Percentiles rank a stretch among this genome's conserved stretches.
Evolutionary conservation across 371 early-diverging fungal species (phyloP).

Genomic region (Rhizopus delemar): DNA sequence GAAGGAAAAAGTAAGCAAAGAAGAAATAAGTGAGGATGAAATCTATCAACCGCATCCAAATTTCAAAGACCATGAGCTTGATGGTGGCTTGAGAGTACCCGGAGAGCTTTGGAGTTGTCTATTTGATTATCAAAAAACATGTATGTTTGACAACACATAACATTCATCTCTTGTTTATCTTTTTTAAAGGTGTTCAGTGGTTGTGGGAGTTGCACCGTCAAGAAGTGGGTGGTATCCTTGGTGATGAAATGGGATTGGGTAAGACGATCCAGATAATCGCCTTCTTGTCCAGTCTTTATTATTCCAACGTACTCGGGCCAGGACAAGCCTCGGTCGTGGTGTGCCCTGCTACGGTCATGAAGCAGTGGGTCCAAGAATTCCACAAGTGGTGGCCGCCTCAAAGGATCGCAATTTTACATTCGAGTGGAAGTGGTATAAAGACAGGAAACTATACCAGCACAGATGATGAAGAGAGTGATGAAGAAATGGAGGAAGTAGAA

Average conservation of each 20-base stretch:
- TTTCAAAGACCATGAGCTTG: slow-evolving; percentile 61
- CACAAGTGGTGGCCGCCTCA: slow-evolving; percentile 96
- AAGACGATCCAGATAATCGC: slow-evolving; percentile 95
- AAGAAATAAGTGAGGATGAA: slow-evolving; percentile 39
- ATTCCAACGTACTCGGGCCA: slow-evolving; percentile 53
- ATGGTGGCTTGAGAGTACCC: slow-evolving; percentile 70
- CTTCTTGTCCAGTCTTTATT: slow-evolving; percentile 74
- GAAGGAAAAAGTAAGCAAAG: neutral
- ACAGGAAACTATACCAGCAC: slow-evolving; percentile 2
- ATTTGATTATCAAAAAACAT: slow-evolving; percentile 92
- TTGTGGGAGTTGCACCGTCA: slow-evolving; percentile 88
- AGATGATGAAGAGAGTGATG: slow-evolving; percentile 29
- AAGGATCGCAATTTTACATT: slow-evolving; percentile 85
- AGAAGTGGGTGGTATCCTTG: slow-evolving; percentile 92
- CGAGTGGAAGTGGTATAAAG: slow-evolving; percentile 76
- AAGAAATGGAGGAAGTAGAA: slow-evolving; percentile 2
- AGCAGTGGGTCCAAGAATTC: slow-evolving; percentile 96
- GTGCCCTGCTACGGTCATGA: slow-evolving; percentile 94
- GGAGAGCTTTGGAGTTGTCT: slow-evolving; percentile 83
- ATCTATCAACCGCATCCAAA: slow-evolving; percentile 62
- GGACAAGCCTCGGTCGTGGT: slow-evolving; percentile 76
- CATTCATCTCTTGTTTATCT: neutral
- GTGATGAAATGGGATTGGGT: slow-evolving; percentile 99
- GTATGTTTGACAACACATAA: slow-evolving; percentile 25
- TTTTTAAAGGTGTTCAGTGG: slow-evolving; percentile 78